A percentile compares a stretch with the other conserved stretches of the same genome.
Conservation (phyloP, 495 filamentous ascomycete genomes). For the Penicillium chermesinum region DNA sequence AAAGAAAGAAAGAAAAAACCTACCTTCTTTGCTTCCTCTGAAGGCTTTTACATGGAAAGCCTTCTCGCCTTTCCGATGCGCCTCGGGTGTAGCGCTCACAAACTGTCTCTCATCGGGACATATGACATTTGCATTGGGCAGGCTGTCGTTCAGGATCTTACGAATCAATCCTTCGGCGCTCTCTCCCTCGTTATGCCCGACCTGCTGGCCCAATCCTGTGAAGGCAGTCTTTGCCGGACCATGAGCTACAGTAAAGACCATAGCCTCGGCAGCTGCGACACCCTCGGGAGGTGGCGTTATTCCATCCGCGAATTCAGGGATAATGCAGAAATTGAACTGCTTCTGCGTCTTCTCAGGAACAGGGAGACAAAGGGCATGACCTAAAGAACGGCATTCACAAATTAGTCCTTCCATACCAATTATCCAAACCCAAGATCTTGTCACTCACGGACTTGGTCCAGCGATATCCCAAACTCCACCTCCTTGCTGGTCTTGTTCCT, state of each 20-base stretch:
- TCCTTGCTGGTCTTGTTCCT: conserved; percentile 57
- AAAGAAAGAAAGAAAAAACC: conserved; percentile 4
- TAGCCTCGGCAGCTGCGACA: conserved; percentile 52
- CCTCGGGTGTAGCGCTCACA: conserved; percentile 67
- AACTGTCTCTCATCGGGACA: conserved; percentile 71
- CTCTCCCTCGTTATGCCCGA: conserved; percentile 47
- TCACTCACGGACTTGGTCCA: conserved; percentile 70
- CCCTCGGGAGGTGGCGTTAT: conserved; percentile 41
- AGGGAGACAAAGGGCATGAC: conserved; percentile 74
- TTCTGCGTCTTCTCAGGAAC: conserved; percentile 86
- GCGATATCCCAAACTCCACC: conserved; percentile 64
- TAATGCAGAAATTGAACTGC: conserved; percentile 84
- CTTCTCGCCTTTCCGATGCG: conserved; percentile 83
- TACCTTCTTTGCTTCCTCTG: conserved; percentile 87
- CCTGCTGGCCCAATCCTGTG: conserved; percentile 32
- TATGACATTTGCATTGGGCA: conserved; percentile 55
- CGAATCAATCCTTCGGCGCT: conserved; percentile 60
- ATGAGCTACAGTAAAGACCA: conserved; percentile 79
- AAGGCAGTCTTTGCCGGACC: conserved; percentile 59
- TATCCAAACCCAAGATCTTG: neutral
- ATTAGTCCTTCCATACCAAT: neutral
- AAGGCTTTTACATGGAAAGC: conserved; percentile 91
- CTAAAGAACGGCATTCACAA: conserved; percentile 34
- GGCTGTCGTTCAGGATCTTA: conserved; percentile 57
- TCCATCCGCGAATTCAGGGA: conserved; percentile 59